phyloP scores from a whole-genome alignment of 495 filamentous ascomycete species.

The Podospora bellae-mahoneyi region DNA sequence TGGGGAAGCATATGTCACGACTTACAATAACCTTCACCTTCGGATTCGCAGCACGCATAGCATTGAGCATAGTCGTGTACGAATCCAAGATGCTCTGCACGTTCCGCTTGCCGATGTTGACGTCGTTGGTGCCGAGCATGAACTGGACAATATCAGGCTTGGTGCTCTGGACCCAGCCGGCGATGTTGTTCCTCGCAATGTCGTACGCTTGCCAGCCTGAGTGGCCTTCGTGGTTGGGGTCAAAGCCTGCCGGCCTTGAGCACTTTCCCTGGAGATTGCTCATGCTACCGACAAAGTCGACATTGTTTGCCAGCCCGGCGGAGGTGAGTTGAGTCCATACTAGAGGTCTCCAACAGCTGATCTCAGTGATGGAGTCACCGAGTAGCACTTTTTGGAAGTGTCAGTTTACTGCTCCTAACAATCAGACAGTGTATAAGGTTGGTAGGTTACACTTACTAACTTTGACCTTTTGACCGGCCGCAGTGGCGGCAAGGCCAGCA shows the following conservation, averaged over 20 bases:
- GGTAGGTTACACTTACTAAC: constrained; percentile 18
- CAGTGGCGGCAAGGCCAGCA: constrained; percentile 19
- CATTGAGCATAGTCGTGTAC: constrained; percentile 32
- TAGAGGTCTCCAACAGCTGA: constrained; percentile 37
- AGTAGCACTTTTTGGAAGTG: constrained; percentile 29
- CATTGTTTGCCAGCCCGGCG: constrained; percentile 25
- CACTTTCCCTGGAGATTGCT: constrained; percentile 26
- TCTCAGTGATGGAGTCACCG: constrained; percentile 39
- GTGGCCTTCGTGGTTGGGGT: constrained; percentile 39
- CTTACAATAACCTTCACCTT: not conserved
- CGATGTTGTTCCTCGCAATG: constrained; percentile 37
- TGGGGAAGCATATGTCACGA: not conserved
- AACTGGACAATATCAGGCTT: constrained; percentile 41
- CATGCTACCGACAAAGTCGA: constrained; percentile 39
- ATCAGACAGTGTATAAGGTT: not conserved
- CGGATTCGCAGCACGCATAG: constrained; percentile 33
- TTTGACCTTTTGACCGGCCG: constrained; percentile 23
- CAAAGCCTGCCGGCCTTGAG: constrained; percentile 23
- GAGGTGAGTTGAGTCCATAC: constrained; percentile 32
- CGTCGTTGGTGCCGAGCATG: constrained; percentile 44
- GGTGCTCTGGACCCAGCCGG: constrained; percentile 31
- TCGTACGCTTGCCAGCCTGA: constrained; percentile 39
- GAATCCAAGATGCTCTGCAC: constrained; percentile 35
- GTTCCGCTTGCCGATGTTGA: constrained; percentile 27
- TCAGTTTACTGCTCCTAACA: not conserved